These are phyloP conservation scores for Cladophialophora bantiana DNA, from an alignment of 2,329 filamentous ascomycete genomes.

Conservation along the genomic window DNA sequence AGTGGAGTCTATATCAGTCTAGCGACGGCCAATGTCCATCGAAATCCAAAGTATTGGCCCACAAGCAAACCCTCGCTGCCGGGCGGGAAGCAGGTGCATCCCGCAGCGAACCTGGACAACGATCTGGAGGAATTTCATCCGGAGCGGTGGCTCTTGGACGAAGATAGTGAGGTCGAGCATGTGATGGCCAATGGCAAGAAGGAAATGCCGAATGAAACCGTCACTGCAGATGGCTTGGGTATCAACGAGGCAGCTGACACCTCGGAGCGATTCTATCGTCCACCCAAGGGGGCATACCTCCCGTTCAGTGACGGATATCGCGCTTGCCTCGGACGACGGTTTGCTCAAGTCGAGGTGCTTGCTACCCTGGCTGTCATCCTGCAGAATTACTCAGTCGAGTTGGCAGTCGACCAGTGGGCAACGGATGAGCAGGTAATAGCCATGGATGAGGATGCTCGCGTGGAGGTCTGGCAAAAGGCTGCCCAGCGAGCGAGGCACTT, in stretches of 20 bases:
- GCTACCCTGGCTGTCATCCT: conserved; percentile 61
- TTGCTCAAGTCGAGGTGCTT: conserved; percentile 65
- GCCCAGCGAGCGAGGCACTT: conserved; percentile 61
- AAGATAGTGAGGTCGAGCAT: conserved; percentile 32
- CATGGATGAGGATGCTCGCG: conserved; percentile 58
- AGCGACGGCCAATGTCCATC: conserved; percentile 63
- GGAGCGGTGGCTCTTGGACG: conserved; percentile 70
- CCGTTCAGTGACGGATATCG: conserved; percentile 64
- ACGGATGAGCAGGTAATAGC: conserved; percentile 60
- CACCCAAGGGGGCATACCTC: conserved; percentile 59
- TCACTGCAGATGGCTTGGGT: conserved; percentile 47
- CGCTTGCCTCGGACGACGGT: conserved; percentile 62
- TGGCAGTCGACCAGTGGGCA: conserved; percentile 69
- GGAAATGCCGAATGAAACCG: conserved; percentile 36
- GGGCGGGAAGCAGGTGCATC: conserved; percentile 45
- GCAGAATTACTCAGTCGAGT: conserved; percentile 69
- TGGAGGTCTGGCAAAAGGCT: conserved; percentile 67
- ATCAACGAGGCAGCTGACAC: conserved; percentile 68
- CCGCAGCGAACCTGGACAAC: conserved; percentile 46
- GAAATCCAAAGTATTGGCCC: conserved; percentile 78
- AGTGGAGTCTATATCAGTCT: conserved; percentile 64
- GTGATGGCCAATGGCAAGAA: conserved; percentile 21
- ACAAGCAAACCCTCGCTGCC: conserved; percentile 50
- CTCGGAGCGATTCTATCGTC: conserved; percentile 67
- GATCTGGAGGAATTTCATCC: conserved; percentile 74